phyloP scores from a whole-genome alignment of 352 stramenopile genomes.

The Aphanomyces astaci region DNA sequence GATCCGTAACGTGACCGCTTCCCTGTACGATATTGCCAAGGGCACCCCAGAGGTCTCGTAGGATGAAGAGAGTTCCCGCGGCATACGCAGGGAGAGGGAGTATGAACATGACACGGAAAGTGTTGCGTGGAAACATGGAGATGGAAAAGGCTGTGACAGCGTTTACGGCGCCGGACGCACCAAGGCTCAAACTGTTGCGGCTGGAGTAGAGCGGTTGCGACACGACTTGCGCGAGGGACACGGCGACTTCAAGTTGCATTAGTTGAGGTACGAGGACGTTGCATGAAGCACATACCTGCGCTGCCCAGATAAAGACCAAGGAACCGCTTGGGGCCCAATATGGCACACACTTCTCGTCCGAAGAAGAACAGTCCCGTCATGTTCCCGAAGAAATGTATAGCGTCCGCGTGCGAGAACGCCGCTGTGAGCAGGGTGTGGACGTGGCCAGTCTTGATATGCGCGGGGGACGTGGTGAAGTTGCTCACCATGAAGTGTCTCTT shows the following conservation, averaged over 20 bases:
- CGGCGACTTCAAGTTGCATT: slow-evolving; percentile 1
- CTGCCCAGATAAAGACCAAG: slow-evolving; percentile 64
- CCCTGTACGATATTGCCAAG: slow-evolving; percentile 38
- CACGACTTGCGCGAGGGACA: slow-evolving; percentile 28
- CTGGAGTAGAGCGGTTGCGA: slow-evolving; percentile 46
- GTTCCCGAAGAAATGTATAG: slow-evolving; percentile 54
- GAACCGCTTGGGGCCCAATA: slow-evolving; percentile 58
- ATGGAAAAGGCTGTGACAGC: slow-evolving; percentile 67
- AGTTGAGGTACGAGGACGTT: not conserved
- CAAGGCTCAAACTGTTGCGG: slow-evolving; percentile 45
- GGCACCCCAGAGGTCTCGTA: slow-evolving; percentile 61
- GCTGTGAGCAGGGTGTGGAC: slow-evolving; percentile 71
- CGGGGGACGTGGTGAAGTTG: slow-evolving; percentile 67
- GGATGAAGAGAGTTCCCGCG: slow-evolving; percentile 60
- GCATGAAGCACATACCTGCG: slow-evolving; percentile 50
- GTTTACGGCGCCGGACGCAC: slow-evolving; percentile 71
- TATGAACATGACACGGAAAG: slow-evolving; percentile 66
- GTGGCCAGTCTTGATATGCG: slow-evolving; percentile 45
- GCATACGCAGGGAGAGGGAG: slow-evolving; percentile 69
- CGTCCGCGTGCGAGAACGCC: slow-evolving; percentile 58
- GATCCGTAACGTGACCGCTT: slow-evolving; percentile 67
- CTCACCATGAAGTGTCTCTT: slow-evolving; percentile 53
- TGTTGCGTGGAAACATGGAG: slow-evolving; percentile 58
- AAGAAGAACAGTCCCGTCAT: slow-evolving; percentile 78
- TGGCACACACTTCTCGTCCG: slow-evolving; percentile 53